Evolutionary conservation across 2,329 filamentous ascomycete genomes (phyloP).

Genomic region (Aspergillus floridensis): DNA sequence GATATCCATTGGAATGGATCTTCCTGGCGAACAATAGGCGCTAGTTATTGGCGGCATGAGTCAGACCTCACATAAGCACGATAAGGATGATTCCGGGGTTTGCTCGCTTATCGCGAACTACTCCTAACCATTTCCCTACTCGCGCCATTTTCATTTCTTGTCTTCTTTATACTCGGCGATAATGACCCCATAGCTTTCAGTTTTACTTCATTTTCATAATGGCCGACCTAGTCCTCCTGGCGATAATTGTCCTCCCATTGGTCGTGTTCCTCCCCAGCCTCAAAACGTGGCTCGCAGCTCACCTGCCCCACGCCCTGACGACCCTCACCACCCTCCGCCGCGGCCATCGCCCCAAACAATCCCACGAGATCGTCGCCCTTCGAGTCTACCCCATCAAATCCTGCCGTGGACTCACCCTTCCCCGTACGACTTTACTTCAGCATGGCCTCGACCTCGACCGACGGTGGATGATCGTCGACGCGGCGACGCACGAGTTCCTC

Average conservation of each 20-base stretch:
- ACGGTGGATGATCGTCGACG: conserved; percentile 65
- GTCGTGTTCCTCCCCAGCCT: neutral
- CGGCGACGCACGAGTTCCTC: conserved; percentile 54
- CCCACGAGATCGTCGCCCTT: conserved; percentile 40
- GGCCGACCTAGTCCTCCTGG: too few relatives aligned
- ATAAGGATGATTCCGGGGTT: neutral
- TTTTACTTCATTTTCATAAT: too few relatives aligned
- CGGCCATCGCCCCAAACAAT: conserved; percentile 15
- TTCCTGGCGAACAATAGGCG: too few relatives aligned
- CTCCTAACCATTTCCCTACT: neutral
- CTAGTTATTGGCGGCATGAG: neutral
- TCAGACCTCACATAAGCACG: neutral
- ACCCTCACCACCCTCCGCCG: conserved; percentile 18
- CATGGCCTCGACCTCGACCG: conserved; percentile 62
- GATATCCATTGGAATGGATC: too few relatives aligned
- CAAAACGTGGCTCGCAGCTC: neutral
- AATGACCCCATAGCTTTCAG: too few relatives aligned
- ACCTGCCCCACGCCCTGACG: conserved; percentile 15
- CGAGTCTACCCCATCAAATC: conserved; percentile 66
- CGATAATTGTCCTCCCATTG: neutral
- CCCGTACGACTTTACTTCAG: conserved; percentile 51
- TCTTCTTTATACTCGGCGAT: too few relatives aligned
- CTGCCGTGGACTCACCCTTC: conserved; percentile 59
- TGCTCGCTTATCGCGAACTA: neutral
- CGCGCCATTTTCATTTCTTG: too few relatives aligned